Evolutionary conservation across 768 basidiomycete genomes (phyloP), one percentile per base, ranked within the genome.

Genomic region (Collybia sp.): DNA sequence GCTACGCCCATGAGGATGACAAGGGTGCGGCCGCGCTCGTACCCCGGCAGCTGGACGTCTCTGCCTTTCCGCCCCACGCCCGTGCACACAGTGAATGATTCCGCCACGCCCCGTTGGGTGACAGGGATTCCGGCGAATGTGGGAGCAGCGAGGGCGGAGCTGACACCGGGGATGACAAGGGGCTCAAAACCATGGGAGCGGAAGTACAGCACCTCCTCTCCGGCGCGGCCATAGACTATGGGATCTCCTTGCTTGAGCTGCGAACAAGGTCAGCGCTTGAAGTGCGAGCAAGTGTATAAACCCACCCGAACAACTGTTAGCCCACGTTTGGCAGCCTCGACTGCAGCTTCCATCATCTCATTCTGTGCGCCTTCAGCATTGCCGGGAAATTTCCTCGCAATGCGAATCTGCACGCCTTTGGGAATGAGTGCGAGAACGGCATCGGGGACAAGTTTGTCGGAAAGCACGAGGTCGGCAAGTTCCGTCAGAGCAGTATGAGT

Each of bases 201-300:
- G 77, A 98, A 95, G 68, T 87, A 92, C 16, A 95, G 74, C 1
- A 97, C 81, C 65, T 99, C 96, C 60, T 98, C 95, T 25, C 94
- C 94, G 0, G 87, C 87, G 17, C 96, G 83, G 2, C 91, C 96
- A 59, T 96, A 99, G 0, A 99, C 82, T 12, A 87, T 84, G 10
- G 96, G 96, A 61, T 99, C 96, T 11, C 96, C 96, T 73, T 98
- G 96, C 68, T 99, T 98, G 13, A 99, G 74, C 88, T 92, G 42
- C 16, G 37, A 37, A 40, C 47, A 35, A 45, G 43, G 33, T 30
- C 1, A 34, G 25, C 18, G 20, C n/a, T 31, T 25, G 40, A 25
- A 47, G 36, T 44, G 44, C 42, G 32, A 39, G 41, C 18, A 33
- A 18, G 38, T 17, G 47, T 37, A 30, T 31, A 32, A 30, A 72